These are phyloP conservation scores for Raddia guianensis DNA, from an alignment of 176 grass and related monocot species.

Conservation along the genomic window DNA sequence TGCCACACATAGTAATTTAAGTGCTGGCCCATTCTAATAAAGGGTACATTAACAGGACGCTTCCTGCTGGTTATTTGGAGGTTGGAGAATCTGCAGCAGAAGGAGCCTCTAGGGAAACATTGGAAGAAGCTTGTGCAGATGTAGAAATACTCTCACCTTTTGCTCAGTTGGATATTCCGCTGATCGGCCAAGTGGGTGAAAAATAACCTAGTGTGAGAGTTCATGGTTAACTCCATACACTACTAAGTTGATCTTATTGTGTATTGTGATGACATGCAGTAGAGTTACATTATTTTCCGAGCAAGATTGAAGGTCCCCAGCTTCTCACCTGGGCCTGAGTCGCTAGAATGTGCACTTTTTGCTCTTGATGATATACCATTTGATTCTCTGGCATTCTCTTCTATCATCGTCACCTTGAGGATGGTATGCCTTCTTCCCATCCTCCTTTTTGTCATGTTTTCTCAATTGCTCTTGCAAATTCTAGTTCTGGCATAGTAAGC, in stretches of 20 bases:
- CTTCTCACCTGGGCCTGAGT: constrained; percentile 88
- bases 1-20: not conserved
- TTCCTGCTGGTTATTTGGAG: constrained; percentile 99
- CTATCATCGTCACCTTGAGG: constrained; percentile 89
- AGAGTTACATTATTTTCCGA: constrained; percentile 99
- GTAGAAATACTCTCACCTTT: constrained; percentile 97
- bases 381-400: constrained; percentile 95
- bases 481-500: not conserved
- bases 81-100: constrained; percentile 83
- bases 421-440: constrained; percentile 56
- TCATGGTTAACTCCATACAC: constrained; percentile 23
- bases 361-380: constrained; percentile 93
- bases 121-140: constrained; percentile 98
- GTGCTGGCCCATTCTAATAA: constrained; percentile 21
- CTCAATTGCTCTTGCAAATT: not conserved
- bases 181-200: constrained; percentile 96
- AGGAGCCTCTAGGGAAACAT: constrained; percentile 92
- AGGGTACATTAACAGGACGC: constrained; percentile 63
- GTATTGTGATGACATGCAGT: constrained; percentile 86
- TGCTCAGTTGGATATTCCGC: constrained; percentile 95
- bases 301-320: constrained; percentile 78
- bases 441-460: not conserved
- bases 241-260: constrained; percentile 54
- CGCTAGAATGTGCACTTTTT: constrained; percentile 86
- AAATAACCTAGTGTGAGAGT: constrained; percentile 3